Conservation (phyloP, 352 stramenopile species). For the Saprolegnia parasitica region DNA sequence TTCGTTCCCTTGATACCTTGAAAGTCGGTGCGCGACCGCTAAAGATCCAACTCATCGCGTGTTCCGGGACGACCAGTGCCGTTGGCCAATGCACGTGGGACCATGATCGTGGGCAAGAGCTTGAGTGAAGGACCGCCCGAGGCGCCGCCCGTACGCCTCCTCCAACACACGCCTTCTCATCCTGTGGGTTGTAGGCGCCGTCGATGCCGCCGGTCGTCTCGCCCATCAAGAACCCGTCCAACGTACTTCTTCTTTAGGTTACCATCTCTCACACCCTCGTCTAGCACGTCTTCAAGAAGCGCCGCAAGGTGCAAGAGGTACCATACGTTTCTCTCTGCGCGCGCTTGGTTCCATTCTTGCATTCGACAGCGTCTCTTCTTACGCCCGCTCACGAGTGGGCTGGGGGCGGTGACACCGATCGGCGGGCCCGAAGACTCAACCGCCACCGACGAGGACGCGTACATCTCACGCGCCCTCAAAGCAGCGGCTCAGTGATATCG, state of each 20-base stretch:
- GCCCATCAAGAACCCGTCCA: not conserved
- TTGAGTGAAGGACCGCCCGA: not conserved
- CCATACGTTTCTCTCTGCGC: not conserved
- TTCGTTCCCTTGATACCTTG: too few species aligned
- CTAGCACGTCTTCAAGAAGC: slow-evolving; percentile 27
- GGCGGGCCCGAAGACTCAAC: not conserved
- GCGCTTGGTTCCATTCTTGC: not conserved
- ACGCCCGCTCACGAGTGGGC: slow-evolving; percentile 2
- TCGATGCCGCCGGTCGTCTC: not conserved
- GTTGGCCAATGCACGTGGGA: not conserved
- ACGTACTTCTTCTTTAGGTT: not conserved
- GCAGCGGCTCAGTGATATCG: not conserved
- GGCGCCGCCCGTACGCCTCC: not conserved
- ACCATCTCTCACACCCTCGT: not conserved
- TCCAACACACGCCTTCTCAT: not conserved
- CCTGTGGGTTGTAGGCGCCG: not conserved
- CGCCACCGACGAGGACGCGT: too few species aligned
- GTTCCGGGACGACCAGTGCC: not conserved
- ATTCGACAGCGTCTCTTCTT: slow-evolving; percentile 13
- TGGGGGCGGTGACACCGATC: not conserved
- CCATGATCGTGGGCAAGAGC: not conserved
- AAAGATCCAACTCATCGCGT: not conserved
- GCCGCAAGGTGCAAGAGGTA: slow-evolving; percentile 28
- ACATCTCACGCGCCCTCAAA: not conserved
- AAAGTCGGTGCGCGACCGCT: not conserved